Base-by-base conservation (phyloP, 306 rosid species). In the Prunus persica region DNA sequence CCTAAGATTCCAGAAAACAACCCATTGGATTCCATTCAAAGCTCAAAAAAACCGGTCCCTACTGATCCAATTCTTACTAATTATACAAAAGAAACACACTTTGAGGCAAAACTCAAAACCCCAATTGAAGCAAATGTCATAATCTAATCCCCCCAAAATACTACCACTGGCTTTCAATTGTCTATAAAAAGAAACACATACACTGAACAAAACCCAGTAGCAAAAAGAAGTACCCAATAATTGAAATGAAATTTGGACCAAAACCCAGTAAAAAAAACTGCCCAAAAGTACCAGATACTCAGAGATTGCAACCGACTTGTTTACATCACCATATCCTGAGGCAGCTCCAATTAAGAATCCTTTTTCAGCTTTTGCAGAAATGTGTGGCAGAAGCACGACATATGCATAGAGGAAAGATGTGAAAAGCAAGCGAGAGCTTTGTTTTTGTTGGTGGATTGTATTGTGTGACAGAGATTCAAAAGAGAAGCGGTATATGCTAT, bases 21-120 rank as follows among this genome's bases (percentile, higher is more conserved):
- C 18, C 93, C 90, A 87, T 63, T 89, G 27, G 80, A 46, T 71
- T 95, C 97, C 98, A 92, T 95, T 62, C 57, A 41, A 76, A 76
- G 12, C 10, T 46, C 60, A 20, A 19, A 47, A 78, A 63, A 76
- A 71, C 18, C 1, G 30, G 19, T 14, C 32, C 32, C 25, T 5
- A 46, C 65, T n/a, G 24, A 52, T 76, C 15, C 34, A 30, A 32
- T 32, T 30, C 50, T 54, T 54, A 24, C n/a, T 20, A 63, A 15
- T 54, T 28, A 19, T 6, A 19, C 65, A 14, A 18, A 41, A 34
- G 13, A n/a, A 15, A 2, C 20, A 19, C 34, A 16, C 16, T 18
- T 27, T 15, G 15, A 32, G 54, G 6, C 58, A 57, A 63, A 71
- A 75, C 63, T 34, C n/a, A 27, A 22, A 43, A 32, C 46, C 73